A percentile compares a stretch with the other conserved stretches of the same genome.
Conservation (phyloP, 768 basidiomycete species). For the Punctularia strigosozonata region DNA sequence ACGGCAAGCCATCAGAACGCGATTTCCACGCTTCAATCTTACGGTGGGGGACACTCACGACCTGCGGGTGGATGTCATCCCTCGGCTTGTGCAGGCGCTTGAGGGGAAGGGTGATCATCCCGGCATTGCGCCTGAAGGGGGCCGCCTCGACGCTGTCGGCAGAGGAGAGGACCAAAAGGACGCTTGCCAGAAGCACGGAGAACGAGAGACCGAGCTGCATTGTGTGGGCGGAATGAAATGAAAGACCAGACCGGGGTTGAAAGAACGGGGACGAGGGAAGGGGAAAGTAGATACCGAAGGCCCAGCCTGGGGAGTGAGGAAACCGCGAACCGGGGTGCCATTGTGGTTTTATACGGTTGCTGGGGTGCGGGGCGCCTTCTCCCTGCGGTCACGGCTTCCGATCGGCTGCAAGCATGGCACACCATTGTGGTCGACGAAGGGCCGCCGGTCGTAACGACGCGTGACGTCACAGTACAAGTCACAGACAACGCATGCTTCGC, state of each 20-base stretch:
- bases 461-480: background rate
- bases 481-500: too few relatives aligned
- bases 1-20: background rate
- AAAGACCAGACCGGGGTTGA: conserved; percentile 11
- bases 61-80: conserved; percentile 26
- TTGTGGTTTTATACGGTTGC: conserved; percentile 5
- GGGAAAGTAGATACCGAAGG: conserved; percentile 19
- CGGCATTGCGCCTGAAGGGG: conserved; percentile 22
- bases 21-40: background rate
- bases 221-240: conserved; percentile 9
- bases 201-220: conserved; percentile 50
- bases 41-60: conserved; percentile 20
- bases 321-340: conserved; percentile 8
- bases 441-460: background rate
- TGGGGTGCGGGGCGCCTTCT: background rate
- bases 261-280: conserved; percentile 10
- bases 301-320: conserved; percentile 20
- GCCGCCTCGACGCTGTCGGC: conserved; percentile 24
- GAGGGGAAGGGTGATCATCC: conserved; percentile 30
- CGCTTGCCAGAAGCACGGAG: conserved; percentile 35
- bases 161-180: conserved; percentile 31
- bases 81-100: conserved; percentile 21
- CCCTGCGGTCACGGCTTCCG: too few relatives aligned
- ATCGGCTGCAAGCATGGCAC: too few relatives aligned
- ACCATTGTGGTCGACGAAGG: too few relatives aligned